Percentiles rank a stretch among this genome's conserved stretches.
phyloP scores from a whole-genome alignment of 106 monocot species.

The Vanilla planifolia region DNA sequence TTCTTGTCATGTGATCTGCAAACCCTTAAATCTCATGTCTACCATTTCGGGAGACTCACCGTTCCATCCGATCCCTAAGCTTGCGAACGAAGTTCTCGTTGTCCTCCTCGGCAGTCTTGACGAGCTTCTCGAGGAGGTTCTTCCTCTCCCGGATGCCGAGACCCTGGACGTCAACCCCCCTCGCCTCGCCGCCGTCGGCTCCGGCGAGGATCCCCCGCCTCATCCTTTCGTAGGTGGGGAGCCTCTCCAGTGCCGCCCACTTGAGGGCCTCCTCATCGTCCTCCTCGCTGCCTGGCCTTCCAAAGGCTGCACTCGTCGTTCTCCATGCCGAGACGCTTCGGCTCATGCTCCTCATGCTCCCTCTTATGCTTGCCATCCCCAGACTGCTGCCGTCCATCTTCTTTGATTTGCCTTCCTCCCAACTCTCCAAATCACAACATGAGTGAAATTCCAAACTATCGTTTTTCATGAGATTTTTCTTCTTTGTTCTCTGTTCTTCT shows the following conservation, averaged over 20 bases:
- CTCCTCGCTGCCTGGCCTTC: constrained; percentile 10
- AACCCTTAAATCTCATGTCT: too few relatives aligned
- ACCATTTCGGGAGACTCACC: constrained; percentile 11
- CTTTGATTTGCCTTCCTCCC: too few relatives aligned
- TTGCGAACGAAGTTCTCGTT: constrained; percentile 41
- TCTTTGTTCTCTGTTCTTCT: too few relatives aligned
- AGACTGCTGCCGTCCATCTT: constrained; percentile 7
- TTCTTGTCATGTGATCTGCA: too few relatives aligned
- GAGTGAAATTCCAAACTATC: too few relatives aligned
- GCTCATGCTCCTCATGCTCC: constrained; percentile 13
- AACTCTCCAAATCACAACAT: too few relatives aligned
- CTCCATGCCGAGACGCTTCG: constrained; percentile 16
- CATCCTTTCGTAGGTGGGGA: constrained; percentile 34
- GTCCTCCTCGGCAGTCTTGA: constrained; percentile 42
- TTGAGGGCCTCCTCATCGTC: constrained; percentile 34
- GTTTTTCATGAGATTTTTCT: too few relatives aligned
- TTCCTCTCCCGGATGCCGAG: constrained; percentile 31
- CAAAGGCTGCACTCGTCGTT: constrained; percentile 9
- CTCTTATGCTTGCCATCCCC: constrained; percentile 6
- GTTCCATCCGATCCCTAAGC: constrained; percentile 34
- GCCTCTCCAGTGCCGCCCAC: constrained; percentile 39
- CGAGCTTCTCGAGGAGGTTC: constrained; percentile 31
- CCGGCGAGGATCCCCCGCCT: constrained; percentile 24
- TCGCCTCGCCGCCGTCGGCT: background rate
- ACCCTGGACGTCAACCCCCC: constrained; percentile 17